Evolutionary conservation across 2,329 filamentous ascomycete genomes (phyloP).

Genomic region (Cladophialophora chaetospira): DNA sequence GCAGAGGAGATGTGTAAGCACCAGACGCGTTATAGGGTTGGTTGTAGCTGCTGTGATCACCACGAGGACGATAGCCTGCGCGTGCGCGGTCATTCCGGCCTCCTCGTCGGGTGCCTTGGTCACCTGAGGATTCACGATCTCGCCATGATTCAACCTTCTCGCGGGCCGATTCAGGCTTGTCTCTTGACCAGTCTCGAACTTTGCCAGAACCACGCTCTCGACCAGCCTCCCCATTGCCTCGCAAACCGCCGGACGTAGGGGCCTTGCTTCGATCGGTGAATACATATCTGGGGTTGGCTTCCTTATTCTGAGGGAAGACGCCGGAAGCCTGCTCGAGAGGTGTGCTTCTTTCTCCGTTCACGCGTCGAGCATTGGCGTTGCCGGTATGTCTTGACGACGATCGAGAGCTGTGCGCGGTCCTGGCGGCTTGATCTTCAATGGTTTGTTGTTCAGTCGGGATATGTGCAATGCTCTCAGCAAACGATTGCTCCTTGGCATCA

Average conservation of each 20-base stretch:
- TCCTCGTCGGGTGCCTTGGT: conserved; percentile 40
- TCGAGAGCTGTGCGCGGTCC: conserved; percentile 25
- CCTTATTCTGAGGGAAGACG: conserved; percentile 10
- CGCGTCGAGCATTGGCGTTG: conserved; percentile 2
- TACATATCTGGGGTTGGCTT: conserved; percentile 13
- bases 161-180: conserved; percentile 36
- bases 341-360: conserved; percentile 16
- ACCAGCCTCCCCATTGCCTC: conserved; percentile 20
- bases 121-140: conserved; percentile 42
- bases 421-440: conserved; percentile 10
- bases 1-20: conserved; percentile 43
- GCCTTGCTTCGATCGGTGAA: conserved; percentile 22
- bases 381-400: conserved; percentile 31
- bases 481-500: conserved; percentile 27
- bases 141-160: conserved; percentile 36
- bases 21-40: conserved; percentile 37
- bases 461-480: neutral
- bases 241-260: conserved; percentile 7
- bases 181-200: conserved; percentile 34
- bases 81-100: conserved; percentile 42
- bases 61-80: conserved; percentile 46
- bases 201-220: conserved; percentile 24
- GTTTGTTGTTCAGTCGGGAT: conserved; percentile 3
- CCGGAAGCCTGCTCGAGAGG: conserved; percentile 17
- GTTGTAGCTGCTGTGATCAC: conserved; percentile 42